phyloP scores from a whole-genome alignment of 2,329 filamentous ascomycete genomes.

The Neurospora sp. region DNA sequence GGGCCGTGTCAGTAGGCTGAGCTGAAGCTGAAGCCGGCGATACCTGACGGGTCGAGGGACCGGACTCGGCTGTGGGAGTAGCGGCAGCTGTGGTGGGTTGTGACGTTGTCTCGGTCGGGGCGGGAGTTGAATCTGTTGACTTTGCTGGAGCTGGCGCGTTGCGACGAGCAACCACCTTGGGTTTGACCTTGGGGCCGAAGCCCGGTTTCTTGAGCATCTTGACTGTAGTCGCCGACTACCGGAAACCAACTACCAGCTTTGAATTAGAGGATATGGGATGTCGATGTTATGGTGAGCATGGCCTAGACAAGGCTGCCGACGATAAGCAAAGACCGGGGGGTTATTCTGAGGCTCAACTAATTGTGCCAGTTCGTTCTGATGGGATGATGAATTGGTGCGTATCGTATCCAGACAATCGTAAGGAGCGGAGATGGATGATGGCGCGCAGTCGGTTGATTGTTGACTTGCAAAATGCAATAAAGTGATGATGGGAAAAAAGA shows the following conservation, averaged over 20 bases:
- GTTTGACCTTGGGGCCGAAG: conserved; percentile 57
- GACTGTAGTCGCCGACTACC: not conserved
- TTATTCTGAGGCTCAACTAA: not conserved
- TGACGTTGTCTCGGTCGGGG: conserved; percentile 14
- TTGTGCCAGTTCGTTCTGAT: not conserved
- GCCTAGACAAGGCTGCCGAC: not conserved
- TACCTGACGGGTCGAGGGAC: conserved; percentile 2
- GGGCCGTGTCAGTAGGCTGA: not conserved
- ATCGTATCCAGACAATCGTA: not conserved
- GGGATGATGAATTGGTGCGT: not conserved
- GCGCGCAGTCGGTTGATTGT: not conserved
- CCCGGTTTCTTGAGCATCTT: conserved; percentile 52
- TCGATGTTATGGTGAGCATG: not conserved
- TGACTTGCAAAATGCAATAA: not conserved
- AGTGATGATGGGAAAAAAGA: not conserved
- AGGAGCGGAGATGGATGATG: not conserved
- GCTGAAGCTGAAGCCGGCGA: not conserved
- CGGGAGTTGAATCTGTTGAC: conserved; percentile 22
- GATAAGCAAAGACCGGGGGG: not conserved
- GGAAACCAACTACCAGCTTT: not conserved
- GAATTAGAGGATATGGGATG: not conserved
- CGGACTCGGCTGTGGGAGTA: conserved; percentile 2
- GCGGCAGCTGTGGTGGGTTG: conserved; percentile 12
- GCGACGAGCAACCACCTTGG: conserved; percentile 38
- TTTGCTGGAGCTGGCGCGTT: conserved; percentile 35